Conservation (phyloP, 73 alveolate species). For the Tetrahymena malaccensis region DNA sequence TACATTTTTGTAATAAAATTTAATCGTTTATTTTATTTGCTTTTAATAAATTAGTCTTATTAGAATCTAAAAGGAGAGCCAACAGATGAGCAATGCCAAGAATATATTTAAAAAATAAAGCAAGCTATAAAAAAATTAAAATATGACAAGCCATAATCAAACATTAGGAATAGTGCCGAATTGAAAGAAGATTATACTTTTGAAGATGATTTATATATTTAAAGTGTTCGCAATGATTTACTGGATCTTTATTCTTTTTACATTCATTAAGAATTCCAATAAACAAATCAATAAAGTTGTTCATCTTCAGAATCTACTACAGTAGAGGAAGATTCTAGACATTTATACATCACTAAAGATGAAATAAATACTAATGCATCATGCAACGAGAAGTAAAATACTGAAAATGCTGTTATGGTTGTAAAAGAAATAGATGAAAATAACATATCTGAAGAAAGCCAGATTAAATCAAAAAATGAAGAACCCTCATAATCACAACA, state of each 20-base stretch:
- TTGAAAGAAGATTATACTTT: background rate
- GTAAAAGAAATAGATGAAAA: background rate
- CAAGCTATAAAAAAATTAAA: background rate
- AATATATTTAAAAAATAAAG: background rate
- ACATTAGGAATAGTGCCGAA: background rate
- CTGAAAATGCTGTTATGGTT: background rate
- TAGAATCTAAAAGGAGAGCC: background rate
- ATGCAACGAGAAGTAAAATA: background rate
- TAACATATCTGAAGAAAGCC: background rate
- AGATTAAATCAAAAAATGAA: background rate
- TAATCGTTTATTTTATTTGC: background rate
- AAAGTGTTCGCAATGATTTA: background rate
- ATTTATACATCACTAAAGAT: background rate
- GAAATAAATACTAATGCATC: background rate
- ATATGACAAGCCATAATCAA: background rate
- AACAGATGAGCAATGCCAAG: background rate
- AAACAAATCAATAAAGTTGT: background rate
- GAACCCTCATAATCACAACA: background rate
- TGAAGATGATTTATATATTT: background rate
- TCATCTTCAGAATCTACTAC: background rate
- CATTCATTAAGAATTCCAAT: background rate
- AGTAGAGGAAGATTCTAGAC: background rate
- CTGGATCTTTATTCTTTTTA: background rate
- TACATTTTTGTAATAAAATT: too few relatives aligned
- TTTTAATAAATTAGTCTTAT: background rate